phyloP scores from a whole-genome alignment of 805 yeast genomes.

The Barnettozyma populi region DNA sequence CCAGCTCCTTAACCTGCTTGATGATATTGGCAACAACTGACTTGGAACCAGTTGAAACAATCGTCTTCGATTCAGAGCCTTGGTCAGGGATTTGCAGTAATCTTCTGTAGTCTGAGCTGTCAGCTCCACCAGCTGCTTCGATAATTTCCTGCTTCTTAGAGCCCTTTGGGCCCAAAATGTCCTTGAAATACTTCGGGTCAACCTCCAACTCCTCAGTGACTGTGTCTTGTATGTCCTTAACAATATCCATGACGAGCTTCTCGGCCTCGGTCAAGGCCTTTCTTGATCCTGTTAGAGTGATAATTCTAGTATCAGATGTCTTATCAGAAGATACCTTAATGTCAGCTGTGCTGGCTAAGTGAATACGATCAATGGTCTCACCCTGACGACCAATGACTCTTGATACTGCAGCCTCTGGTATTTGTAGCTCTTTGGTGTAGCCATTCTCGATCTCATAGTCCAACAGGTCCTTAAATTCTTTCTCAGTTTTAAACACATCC shows the following conservation, averaged over 20 bases:
- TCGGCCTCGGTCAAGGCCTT: constrained; percentile 69
- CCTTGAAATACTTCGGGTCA: constrained; percentile 67
- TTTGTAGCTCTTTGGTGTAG: constrained; percentile 50
- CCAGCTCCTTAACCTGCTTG: constrained; percentile 54
- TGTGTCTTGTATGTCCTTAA: constrained; percentile 59
- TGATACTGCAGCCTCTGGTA: constrained; percentile 73
- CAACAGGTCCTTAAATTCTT: constrained; percentile 75
- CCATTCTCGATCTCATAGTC: constrained; percentile 88
- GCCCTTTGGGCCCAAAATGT: constrained; percentile 76
- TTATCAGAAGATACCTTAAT: constrained; percentile 40
- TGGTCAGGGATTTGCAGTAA: constrained; percentile 66
- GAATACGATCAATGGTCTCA: constrained; percentile 73
- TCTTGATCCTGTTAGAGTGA: constrained; percentile 75
- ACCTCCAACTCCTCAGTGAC: constrained; percentile 56
- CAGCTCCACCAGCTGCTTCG: constrained; percentile 69
- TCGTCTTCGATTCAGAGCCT: constrained; percentile 48
- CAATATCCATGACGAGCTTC: constrained; percentile 53
- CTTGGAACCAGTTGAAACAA: constrained; percentile 72
- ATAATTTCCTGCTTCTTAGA: constrained; percentile 68
- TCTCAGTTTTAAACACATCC: constrained; percentile 78
- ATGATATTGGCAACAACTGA: constrained; percentile 64
- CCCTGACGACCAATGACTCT: constrained; percentile 89
- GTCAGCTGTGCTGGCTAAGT: constrained; percentile 50
- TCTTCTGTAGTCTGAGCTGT: constrained; percentile 44
- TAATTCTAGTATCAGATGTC: constrained; percentile 47